Percentiles rank a stretch among this genome's conserved stretches.
phyloP scores from a whole-genome alignment of 1,284 basidiomycete species.

The Blastosporella zonata region DNA sequence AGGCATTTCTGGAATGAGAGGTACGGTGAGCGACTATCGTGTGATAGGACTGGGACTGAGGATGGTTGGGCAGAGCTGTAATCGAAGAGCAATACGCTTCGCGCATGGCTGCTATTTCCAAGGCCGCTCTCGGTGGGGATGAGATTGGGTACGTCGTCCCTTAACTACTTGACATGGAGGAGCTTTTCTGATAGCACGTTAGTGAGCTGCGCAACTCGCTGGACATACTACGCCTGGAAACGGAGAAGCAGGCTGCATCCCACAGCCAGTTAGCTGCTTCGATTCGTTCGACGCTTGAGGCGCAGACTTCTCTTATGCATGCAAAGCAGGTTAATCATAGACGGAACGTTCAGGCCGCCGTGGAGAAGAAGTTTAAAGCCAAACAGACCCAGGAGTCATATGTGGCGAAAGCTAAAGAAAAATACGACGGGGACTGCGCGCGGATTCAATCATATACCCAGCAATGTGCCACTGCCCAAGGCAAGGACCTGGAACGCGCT shows the following conservation, averaged over 20 bases:
- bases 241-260: conserved; percentile 73
- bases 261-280: conserved; percentile 70
- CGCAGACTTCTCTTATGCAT: conserved; percentile 61
- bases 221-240: conserved; percentile 78
- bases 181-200: conserved; percentile 8
- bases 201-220: conserved; percentile 80
- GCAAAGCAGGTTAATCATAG: conserved; percentile 70
- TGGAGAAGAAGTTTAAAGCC: conserved; percentile 86
- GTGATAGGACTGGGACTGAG: not conserved
- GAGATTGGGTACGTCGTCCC: conserved; percentile 82
- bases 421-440: conserved; percentile 91
- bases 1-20: conserved; percentile 87
- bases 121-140: conserved; percentile 74
- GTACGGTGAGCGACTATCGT: conserved; percentile 38
- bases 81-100: conserved; percentile 97
- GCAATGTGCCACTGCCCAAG: conserved; percentile 85
- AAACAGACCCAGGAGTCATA: conserved; percentile 84
- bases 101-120: conserved; percentile 80
- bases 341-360: conserved; percentile 61
- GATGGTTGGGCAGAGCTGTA: conserved; percentile 46
- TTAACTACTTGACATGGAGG: not conserved
- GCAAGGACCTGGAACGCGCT: conserved; percentile 88
- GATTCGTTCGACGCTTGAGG: conserved; percentile 77
- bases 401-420: conserved; percentile 85
- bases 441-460: conserved; percentile 94